Conservation (phyloP, 2,329 filamentous ascomycete species). For the Cytospora piceae region DNA sequence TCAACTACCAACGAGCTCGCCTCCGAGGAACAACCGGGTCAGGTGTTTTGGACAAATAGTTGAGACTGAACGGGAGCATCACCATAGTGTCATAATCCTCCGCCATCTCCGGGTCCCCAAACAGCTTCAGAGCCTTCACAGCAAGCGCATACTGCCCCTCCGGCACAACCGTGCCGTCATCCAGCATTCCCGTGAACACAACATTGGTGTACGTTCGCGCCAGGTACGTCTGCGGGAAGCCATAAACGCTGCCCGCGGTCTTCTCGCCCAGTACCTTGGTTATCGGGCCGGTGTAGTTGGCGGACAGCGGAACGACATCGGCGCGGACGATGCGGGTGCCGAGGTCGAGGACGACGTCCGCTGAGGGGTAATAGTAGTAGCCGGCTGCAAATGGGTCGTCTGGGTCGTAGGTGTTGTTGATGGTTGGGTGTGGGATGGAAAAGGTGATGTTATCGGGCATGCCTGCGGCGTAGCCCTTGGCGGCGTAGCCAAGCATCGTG, state of each 20-base stretch:
- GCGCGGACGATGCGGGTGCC: constrained; percentile 33
- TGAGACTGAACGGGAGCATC: constrained; percentile 5
- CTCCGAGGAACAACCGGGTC: background rate
- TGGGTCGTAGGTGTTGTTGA: background rate
- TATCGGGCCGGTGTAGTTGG: constrained; percentile 26
- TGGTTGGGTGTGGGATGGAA: constrained; percentile 32
- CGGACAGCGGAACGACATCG: constrained; percentile 33
- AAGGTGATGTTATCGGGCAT: constrained; percentile 34
- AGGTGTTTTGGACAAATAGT: background rate
- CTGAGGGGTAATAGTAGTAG: constrained; percentile 19
- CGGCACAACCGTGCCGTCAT: constrained; percentile 33
- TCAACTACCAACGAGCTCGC: background rate
- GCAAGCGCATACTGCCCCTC: constrained; percentile 36
- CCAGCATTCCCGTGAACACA: constrained; percentile 34
- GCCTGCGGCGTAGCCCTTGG: constrained; percentile 8
- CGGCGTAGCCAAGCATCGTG: constrained; percentile 30
- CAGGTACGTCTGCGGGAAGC: constrained; percentile 31
- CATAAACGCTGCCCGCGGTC: constrained; percentile 32
- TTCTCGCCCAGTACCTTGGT: constrained; percentile 32
- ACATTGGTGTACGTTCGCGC: constrained; percentile 14
- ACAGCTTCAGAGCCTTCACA: constrained; percentile 34
- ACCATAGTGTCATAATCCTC: constrained; percentile 34
- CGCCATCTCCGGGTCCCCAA: constrained; percentile 34
- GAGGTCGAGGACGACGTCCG: constrained; percentile 23
- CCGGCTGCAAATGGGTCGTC: background rate